Evolutionary conservation across 2,329 filamentous ascomycete species (phyloP), one percentile per base, ranked within the genome.

Genomic region (Amauroascus niger): DNA sequence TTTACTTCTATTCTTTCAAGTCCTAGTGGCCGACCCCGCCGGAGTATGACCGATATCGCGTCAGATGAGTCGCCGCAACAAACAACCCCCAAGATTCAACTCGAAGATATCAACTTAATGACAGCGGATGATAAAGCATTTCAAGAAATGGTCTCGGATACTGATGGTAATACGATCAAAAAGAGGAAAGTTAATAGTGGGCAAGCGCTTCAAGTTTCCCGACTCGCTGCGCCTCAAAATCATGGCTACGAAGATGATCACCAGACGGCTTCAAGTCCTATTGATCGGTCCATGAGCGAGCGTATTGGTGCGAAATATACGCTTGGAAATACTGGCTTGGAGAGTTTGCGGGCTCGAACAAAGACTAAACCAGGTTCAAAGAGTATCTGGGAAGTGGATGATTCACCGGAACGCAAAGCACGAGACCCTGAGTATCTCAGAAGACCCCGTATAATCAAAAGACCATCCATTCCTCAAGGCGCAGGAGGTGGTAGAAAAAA

Each of bases 1-100:
- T 50, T 55, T 54, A 51, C 45, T 41, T 49, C 53, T 7, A 63
- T 68, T 6, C 56, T 70, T 13, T 72, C 70, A 1, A 74, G 68
- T 55, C 70, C 67, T 32, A 69, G 64, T 52, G 66, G 66, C 44
- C 64, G 66, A 28, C 66, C 65, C 49, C 67, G 69, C 40, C 64
- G 66, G 50, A 62, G 64, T 48, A 61, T 73, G 50, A 68, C 71
- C 11, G 67, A 72, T 28, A 73, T 75, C 58, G 71, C 71, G 22
- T 64, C 67, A 1, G 70, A 73, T 49, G 62, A 64, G 44, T 73
- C 72, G 2, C 72, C 72, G 5, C 64, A 55, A 16, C 57, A 55
- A 37, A 41, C 52, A 11, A 30, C 49, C 11, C 56, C 60, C n/a
- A 52, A 68, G 46, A 61, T 65, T 47, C 62, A 60, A n/a, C 59